Evolutionary conservation across 805 yeast species (phyloP), one percentile per base, ranked within the genome.

Genomic region (Priceomyces melissophilus): DNA sequence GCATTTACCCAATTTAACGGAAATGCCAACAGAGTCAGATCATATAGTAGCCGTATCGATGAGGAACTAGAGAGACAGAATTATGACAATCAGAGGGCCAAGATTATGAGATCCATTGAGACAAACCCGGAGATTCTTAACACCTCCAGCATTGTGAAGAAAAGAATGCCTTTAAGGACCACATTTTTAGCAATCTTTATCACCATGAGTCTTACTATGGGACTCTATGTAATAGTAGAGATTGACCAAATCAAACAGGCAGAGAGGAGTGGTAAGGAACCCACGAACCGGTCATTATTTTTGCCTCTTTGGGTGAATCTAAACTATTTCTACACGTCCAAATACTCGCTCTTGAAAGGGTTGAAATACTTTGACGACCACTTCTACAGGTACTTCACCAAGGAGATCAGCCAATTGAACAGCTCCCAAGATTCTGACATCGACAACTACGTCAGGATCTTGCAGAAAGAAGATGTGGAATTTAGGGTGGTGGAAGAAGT

Each of bases 401-500:
- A 34, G 2, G 57, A 53, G 35, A 49, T 54, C 43, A 40, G 33
- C 12, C 50, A 45, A 17, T 42, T 50, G 20, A 44, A 47, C 30
- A 4, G 6, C 11, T 20, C 28, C 17, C 28, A 32, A 10, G 26
- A 12, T 32, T 14, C 39, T 28, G 40, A 43, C 9, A 28, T 49
- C 16, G 44, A 42, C 12, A 40, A 47, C 41, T 47, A 50, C 44
- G 20, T 43, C 30, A 30, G 47, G 2, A 15, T 34, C 2, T 45
- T 59, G 11, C 54, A 55, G 30, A 16, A 45, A 8, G 56, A 57
- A 10, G 52, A 59, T 37, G 49, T 67, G 15, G 55, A 53, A 34
- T 56, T 56, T 35, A 53, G 54, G 17, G 55, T 63, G 11, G 48
- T 65, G 35, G 65, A 56, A 44, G 43, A 52, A 32, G 44, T 52